A percentile compares a stretch with the other conserved stretches of the same genome.
Evolutionary conservation across 148 eudicot genomes (phyloP).

Genomic region (Silene uniflora): DNA sequence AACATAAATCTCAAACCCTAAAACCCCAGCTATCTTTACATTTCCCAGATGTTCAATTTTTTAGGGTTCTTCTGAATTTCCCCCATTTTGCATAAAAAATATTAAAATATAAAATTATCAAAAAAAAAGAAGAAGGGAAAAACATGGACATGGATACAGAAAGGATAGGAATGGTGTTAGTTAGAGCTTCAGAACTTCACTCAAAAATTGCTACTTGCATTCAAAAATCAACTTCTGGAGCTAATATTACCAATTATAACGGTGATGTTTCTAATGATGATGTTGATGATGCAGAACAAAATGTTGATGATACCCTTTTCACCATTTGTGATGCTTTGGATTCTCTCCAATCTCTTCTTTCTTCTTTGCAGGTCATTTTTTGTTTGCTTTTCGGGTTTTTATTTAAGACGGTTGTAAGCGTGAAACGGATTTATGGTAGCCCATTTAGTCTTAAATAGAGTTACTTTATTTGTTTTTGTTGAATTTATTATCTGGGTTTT

Average conservation of each 20-base stretch:
- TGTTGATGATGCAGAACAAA: conserved; percentile 13
- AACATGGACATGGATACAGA: conserved; percentile 63
- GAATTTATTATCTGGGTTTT: not conserved
- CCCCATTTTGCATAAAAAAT: too few species aligned
- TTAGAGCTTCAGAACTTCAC: conserved; percentile 66
- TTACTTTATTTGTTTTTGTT: not conserved
- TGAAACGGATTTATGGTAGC: too few species aligned
- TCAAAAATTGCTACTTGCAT: conserved; percentile 65
- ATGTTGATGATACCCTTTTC: conserved; percentile 47
- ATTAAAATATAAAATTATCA: too few species aligned
- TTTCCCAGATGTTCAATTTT: not conserved
- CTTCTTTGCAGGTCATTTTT: conserved; percentile 60
- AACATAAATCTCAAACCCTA: conserved; percentile 4
- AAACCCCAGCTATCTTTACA: not conserved
- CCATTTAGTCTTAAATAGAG: too few species aligned
- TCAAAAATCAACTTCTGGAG: conserved; percentile 26
- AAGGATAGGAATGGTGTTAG: conserved; percentile 59
- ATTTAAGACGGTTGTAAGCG: too few species aligned
- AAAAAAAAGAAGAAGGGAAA: too few species aligned
- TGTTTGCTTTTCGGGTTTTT: not conserved
- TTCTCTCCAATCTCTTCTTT: conserved; percentile 70
- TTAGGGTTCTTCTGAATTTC: not conserved
- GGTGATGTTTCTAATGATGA: conserved; percentile 2
- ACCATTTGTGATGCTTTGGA: conserved; percentile 76
- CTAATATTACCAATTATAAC: not conserved